Evolutionary conservation across 495 filamentous ascomycete species (phyloP).

Genomic region (Hypoxylon intermedium): DNA sequence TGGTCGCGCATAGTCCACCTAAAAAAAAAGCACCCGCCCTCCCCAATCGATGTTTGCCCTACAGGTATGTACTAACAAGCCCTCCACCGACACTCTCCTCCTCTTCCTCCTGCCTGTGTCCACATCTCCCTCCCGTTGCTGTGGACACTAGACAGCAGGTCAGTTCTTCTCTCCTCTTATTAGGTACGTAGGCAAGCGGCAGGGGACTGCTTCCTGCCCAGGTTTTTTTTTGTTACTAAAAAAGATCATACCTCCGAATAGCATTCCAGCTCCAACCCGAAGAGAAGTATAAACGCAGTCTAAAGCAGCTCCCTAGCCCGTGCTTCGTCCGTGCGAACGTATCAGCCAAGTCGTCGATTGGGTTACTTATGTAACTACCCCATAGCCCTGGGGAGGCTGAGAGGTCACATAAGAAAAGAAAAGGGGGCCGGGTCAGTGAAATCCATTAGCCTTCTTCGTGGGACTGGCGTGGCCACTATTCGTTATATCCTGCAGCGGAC

Average conservation of each 20-base stretch:
- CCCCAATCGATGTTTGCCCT: constrained; percentile 19
- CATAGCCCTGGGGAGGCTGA: too few relatives aligned
- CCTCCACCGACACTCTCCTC: neutral
- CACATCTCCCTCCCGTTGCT: neutral
- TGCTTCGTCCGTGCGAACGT: neutral
- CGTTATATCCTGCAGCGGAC: constrained; percentile 38
- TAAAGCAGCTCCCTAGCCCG: constrained; percentile 1
- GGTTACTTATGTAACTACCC: too few relatives aligned
- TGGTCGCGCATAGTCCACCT: neutral
- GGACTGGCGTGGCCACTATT: constrained; percentile 45
- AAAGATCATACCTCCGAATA: neutral
- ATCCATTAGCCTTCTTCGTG: constrained; percentile 43
- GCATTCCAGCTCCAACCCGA: neutral
- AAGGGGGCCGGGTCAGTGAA: constrained; percentile 12
- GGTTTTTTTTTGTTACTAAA: neutral
- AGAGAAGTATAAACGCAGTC: constrained; percentile 19
- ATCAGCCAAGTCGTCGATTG: too few relatives aligned
- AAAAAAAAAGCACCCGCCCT: constrained; percentile 3
- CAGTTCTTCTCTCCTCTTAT: neutral
- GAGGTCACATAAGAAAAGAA: too few relatives aligned
- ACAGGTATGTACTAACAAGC: constrained; percentile 19
- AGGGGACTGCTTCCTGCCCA: constrained; percentile 3
- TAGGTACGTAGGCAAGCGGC: neutral
- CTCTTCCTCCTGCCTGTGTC: neutral
- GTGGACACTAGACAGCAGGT: neutral